phyloP scores from a whole-genome alignment of 2,329 filamentous ascomycete genomes.

The Elsinoe arachidis region DNA sequence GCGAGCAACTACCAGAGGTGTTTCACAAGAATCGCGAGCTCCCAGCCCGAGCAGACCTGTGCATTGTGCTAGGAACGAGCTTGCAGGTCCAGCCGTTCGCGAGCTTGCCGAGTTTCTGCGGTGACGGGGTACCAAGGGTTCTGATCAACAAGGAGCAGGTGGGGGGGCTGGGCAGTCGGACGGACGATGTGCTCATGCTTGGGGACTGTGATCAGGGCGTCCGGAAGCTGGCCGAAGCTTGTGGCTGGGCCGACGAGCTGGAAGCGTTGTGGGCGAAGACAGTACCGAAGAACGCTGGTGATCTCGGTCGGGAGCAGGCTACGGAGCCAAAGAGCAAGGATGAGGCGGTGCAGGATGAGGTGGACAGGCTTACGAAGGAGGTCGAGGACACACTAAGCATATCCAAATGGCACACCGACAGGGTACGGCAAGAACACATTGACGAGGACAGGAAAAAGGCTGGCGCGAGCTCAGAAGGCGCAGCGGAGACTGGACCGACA shows the following conservation, averaged over 20 bases:
- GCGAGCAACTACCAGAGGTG: slow-evolving; percentile 57
- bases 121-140: slow-evolving; percentile 59
- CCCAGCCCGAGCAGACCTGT: slow-evolving; percentile 59
- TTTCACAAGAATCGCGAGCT: slow-evolving; percentile 55
- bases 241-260: slow-evolving; percentile 81
- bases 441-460: slow-evolving; percentile 3
- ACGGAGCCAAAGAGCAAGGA: slow-evolving; percentile 35
- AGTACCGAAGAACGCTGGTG: slow-evolving; percentile 47
- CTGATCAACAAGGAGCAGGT: slow-evolving; percentile 83
- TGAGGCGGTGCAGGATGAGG: slow-evolving; percentile 49
- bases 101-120: slow-evolving; percentile 58
- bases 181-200: slow-evolving; percentile 77
- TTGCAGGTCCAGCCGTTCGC: slow-evolving; percentile 85
- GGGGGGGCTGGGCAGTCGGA: slow-evolving; percentile 63
- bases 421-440: slow-evolving; percentile 16
- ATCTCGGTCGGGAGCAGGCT: slow-evolving; percentile 9
- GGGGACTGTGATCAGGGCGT: slow-evolving; percentile 80
- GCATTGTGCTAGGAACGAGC: slow-evolving; percentile 83
- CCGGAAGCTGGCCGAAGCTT: slow-evolving; percentile 63
- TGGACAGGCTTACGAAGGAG: slow-evolving; percentile 50
- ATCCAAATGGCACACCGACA: slow-evolving; percentile 38
- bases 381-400: slow-evolving; percentile 48
- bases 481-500: background rate
- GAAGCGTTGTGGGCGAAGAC: slow-evolving; percentile 64
- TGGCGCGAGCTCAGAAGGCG: background rate